phyloP scores from a whole-genome alignment of 768 basidiomycete species.

The Coprinellus micaceus region DNA sequence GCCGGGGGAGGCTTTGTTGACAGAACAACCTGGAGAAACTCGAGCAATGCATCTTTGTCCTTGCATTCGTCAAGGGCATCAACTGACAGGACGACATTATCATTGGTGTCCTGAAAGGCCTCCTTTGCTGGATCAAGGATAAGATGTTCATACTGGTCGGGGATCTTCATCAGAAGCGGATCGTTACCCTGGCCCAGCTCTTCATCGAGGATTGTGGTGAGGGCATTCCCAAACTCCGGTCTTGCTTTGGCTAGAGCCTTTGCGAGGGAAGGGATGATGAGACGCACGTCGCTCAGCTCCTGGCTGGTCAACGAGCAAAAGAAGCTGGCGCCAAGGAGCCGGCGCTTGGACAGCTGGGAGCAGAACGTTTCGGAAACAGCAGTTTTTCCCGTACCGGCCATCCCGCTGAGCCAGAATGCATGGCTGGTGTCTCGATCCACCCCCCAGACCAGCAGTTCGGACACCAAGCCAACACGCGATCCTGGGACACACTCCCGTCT shows the following conservation, averaged over 20 bases:
- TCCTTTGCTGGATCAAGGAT: neutral
- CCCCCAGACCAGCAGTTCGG: neutral
- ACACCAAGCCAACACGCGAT: neutral
- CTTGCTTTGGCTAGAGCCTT: neutral
- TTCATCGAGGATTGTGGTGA: neutral
- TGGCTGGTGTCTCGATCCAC: neutral
- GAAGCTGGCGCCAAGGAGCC: conserved; percentile 3
- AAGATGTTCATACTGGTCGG: neutral
- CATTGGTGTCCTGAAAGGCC: neutral
- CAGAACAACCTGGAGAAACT: conserved; percentile 15
- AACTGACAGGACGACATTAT: conserved; percentile 11
- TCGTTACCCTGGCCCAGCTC: too few species aligned
- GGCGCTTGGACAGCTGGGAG: neutral
- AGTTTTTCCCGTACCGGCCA: conserved; percentile 10
- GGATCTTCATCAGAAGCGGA: neutral
- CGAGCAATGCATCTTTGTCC: conserved; percentile 7
- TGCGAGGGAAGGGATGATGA: neutral
- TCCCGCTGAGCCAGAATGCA: conserved; percentile 7
- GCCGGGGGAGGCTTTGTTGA: conserved; percentile 6
- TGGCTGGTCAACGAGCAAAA: conserved; percentile 1
- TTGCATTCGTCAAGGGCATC: conserved; percentile 22
- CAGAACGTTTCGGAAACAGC: conserved; percentile 8
- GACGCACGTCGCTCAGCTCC: neutral
- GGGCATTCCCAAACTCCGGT: neutral
- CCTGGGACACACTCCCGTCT: neutral